Conservation (phyloP, 2,329 filamentous ascomycete species). For the Epicoccum nigrum region DNA sequence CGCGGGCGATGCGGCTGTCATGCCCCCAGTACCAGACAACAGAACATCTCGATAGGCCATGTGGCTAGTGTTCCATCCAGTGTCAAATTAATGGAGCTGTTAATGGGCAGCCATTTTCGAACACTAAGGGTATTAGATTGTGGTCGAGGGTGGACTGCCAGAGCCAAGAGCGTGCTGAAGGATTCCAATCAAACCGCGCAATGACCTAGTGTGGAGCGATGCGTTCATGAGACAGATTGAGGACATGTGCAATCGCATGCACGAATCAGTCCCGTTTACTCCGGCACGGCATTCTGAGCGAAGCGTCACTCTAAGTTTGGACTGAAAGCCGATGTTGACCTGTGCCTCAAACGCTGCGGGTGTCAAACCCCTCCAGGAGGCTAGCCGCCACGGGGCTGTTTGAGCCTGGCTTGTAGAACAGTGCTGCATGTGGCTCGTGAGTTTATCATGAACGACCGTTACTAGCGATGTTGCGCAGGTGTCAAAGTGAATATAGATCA, state of each 20-base stretch:
- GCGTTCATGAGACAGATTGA: conserved; percentile 28
- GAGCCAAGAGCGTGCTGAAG: conserved; percentile 10
- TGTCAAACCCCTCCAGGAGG: conserved; percentile 36
- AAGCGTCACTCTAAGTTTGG: conserved; percentile 37
- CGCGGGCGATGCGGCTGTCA: conserved; percentile 30
- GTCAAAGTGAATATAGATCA: conserved; percentile 43
- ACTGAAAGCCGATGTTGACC: conserved; percentile 32
- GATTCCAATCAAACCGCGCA: conserved; percentile 20
- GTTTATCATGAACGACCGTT: conserved; percentile 24
- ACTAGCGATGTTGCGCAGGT: conserved; percentile 32
- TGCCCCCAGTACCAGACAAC: conserved; percentile 20
- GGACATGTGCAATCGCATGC: conserved; percentile 8
- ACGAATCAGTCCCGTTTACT: conserved; percentile 14
- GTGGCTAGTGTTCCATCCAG: conserved; percentile 12
- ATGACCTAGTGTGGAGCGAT: conserved; percentile 23
- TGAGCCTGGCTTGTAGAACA: conserved; percentile 45
- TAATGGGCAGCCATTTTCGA: conserved; percentile 19
- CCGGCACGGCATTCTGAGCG: conserved; percentile 26
- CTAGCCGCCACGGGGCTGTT: conserved; percentile 45
- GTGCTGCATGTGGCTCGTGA: conserved; percentile 37
- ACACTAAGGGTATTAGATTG: conserved; percentile 24
- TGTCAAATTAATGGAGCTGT: conserved; percentile 20
- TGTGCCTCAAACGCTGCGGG: conserved; percentile 40
- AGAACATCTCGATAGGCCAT: conserved; percentile 22
- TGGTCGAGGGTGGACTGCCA: conserved; percentile 13